Evolutionary conservation across 257 asterid species (phyloP), one percentile per base, ranked within the genome.

Genomic region (Forsythia viridissima): DNA sequence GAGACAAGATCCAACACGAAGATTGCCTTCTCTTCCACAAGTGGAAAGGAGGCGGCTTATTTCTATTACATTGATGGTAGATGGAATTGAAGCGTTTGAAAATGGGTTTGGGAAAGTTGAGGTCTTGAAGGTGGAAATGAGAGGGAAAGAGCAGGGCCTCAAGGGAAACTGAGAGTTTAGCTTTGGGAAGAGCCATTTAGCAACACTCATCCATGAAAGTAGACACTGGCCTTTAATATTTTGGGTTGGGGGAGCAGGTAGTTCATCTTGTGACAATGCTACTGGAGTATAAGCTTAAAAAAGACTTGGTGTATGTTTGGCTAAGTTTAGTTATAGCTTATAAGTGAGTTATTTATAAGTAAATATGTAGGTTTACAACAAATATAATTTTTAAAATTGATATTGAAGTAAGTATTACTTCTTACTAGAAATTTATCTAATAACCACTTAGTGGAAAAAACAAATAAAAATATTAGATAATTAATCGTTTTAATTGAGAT

Each of bases 1-100:
- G 77, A 91, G 87, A n/a, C 90, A 91, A 79, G 87, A 84, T 52
- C 99, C 95, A 42, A 87, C 57, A 55, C 86, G 91, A 71, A 88
- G 68, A 84, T 91, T 83, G 82, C 85, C 86, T 77, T 90, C 86
- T 82, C 71, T 92, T 74, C 84, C 92, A 79, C 88, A 85, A 72
- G 80, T 68, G 80, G 89, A 83, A 69, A 90, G 85, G 68, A 91
- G 81, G 73, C 66, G 43, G 86, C 86, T 81, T 20, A 88, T 81
- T 40, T 86, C 84, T 72, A 83, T 57, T 70, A 82, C 89, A 52
- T 84, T 66, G 70, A 80, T 76, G 69, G 81, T 7, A 57, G 71
- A 65, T 24, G 83, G 8, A 37, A 41, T 9, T 68, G 73, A 73
- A 69, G 81, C 11, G 30, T 51, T 52, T 40, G 89, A 71, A 73